Evolutionary conservation across 352 stramenopile species (phyloP).

Genomic region (Phytophthora capsici): DNA sequence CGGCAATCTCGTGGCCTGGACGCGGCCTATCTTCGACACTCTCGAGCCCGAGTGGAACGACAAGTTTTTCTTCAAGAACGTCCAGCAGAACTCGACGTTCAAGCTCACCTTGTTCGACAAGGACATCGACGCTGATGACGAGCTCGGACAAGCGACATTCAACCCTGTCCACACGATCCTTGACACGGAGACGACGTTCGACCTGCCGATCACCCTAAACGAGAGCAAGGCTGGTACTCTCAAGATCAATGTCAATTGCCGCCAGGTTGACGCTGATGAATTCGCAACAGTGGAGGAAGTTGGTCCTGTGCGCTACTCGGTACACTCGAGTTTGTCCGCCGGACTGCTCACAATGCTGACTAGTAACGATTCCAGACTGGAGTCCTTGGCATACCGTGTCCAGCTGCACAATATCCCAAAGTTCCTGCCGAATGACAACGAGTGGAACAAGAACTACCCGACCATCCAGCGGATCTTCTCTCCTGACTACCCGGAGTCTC

Average conservation of each 20-base stretch:
- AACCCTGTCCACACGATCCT: conserved; percentile 21
- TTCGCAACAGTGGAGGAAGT: conserved; percentile 21
- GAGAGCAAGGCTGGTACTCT: conserved; percentile 31
- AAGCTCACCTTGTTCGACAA: conserved; percentile 42
- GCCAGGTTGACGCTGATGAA: conserved; percentile 1
- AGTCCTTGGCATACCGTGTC: conserved; percentile 40
- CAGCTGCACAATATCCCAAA: conserved; percentile 38
- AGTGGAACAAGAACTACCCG: conserved; percentile 46
- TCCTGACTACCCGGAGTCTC: conserved; percentile 32
- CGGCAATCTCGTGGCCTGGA: conserved; percentile 31
- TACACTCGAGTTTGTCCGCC: conserved; percentile 36
- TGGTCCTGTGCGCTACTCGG: conserved; percentile 40
- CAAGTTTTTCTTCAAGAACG: conserved; percentile 41
- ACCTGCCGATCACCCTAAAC: conserved; percentile 27
- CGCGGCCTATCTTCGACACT: conserved; percentile 38
- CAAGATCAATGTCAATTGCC: conserved; percentile 28
- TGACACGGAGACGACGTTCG: conserved; percentile 17
- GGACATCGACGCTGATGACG: conserved; percentile 35
- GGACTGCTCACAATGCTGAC: conserved; percentile 25
- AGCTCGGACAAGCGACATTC: conserved; percentile 32
- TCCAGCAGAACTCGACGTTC: conserved; percentile 29
- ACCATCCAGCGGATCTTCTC: conserved; percentile 43
- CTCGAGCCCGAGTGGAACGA: conserved; percentile 43
- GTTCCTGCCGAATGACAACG: conserved; percentile 32
- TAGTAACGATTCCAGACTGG: conserved; percentile 15